Evolutionary conservation across 306 rosid genomes (phyloP).

Genomic region (Aeschynomene evenia): DNA sequence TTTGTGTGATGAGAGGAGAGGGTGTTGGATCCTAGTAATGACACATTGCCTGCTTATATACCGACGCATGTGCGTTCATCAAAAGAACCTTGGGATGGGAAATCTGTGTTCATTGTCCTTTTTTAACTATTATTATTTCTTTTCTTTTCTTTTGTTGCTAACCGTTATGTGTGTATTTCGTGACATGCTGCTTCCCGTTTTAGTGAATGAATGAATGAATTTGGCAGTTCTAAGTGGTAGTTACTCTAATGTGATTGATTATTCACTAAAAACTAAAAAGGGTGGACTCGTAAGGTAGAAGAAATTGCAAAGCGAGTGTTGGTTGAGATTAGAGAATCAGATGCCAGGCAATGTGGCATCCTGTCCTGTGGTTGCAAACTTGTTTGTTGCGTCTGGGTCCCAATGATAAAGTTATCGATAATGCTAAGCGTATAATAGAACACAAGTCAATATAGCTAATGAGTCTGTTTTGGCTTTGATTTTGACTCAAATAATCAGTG

Average conservation of each 20-base stretch:
- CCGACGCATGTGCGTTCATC: conserved; percentile 9
- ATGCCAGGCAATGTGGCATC: conserved; percentile 36
- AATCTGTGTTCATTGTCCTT: background rate
- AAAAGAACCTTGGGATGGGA: background rate
- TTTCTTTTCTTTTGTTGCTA: background rate
- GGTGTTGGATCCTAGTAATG: conserved; percentile 11
- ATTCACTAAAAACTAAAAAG: background rate
- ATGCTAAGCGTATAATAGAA: no score
- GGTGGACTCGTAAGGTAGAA: conserved; percentile 1
- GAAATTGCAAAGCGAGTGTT: conserved; percentile 8
- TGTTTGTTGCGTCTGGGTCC: conserved; percentile 27
- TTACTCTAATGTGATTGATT: background rate
- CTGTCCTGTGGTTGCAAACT: conserved; percentile 35
- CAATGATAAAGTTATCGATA: conserved; percentile 26
- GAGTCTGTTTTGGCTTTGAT: no score
- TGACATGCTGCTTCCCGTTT: background rate
- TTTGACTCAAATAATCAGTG: no score
- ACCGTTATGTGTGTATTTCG: conserved; percentile 24
- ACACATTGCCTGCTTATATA: conserved; percentile 18
- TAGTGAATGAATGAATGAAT: no score
- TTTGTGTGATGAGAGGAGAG: no score
- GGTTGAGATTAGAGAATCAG: conserved; percentile 33
- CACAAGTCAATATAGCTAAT: no score
- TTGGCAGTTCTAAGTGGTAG: no score
- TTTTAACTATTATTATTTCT: background rate